Evolutionary conservation across 1,284 basidiomycete species (phyloP), one percentile per base, ranked within the genome.

Genomic region (Cerrena zonata): DNA sequence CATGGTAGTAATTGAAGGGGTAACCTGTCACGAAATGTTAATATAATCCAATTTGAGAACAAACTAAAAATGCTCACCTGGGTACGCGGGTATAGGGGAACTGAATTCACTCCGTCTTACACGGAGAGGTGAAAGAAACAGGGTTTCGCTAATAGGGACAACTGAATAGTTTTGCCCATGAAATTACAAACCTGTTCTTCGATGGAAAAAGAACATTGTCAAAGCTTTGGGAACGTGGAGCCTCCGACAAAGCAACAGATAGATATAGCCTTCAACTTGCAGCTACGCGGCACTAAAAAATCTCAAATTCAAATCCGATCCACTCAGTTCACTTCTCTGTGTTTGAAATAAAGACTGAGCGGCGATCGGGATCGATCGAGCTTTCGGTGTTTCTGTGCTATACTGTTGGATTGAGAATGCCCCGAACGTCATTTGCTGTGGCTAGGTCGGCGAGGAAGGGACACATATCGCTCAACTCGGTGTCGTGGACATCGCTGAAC

Each of bases 401-500:
- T 67, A 85, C 76, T 55, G 82, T 82, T 48, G 86, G 84, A 61
- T 89, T 94, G 49, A 99, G 77, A 40, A 99, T 88, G 38, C 90
- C 91, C 52, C 95, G 80, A 42, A 99, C 90, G 66, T 99, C 95
- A 56, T 87, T 86, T 21, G 94, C 91, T 22, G 77, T 72, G 27
- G 77, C 80, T 37, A 99, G 78, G 68, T 99, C 95, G 21, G 87
- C 74, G 57, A 99, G 78, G 81, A 99, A 98, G 38, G 89, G 92
- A 57, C 88, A 87, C 45, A 99, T 75, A 68, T 98, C 95, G 38
- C 91, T 94, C 57, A 98, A 75, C 69, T 98, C 95, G 21, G 94
- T 96, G 68, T 98, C 95, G 65, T 96, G 93, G 2, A 92, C 91
- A 69, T 93, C 91, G 69, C 97, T 98, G 76, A 99, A 99, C 96